A percentile compares a stretch with the other conserved stretches of the same genome.
Conservation (phyloP, 2,329 filamentous ascomycete species). For the Xylaria sp. region DNA sequence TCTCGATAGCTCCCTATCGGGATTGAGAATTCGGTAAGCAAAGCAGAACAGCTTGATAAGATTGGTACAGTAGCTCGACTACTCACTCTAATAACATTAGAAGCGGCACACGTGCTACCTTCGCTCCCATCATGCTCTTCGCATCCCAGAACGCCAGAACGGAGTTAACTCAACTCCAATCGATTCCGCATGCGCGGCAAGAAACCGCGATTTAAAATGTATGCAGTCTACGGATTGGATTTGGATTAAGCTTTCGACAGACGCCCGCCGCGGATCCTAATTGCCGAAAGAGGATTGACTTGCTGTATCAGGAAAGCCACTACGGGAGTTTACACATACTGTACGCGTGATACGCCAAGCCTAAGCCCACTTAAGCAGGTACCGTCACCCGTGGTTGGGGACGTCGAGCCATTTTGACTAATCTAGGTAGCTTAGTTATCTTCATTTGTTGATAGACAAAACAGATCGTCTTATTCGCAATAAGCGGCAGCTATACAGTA, state of each 20-base stretch:
- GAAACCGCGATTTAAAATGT: neutral
- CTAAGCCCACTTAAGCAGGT: slow-evolving; percentile 11
- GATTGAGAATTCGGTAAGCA: neutral
- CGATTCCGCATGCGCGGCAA: slow-evolving; percentile 3
- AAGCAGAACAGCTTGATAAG: neutral
- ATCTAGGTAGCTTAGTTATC: too few relatives aligned
- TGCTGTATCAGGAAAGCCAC: slow-evolving; percentile 7
- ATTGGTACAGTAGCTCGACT: neutral
- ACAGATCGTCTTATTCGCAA: too few relatives aligned
- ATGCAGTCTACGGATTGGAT: neutral
- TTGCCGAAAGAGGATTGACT: neutral
- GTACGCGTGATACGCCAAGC: neutral
- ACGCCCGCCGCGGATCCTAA: neutral
- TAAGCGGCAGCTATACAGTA: too few relatives aligned
- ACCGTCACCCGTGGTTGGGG: neutral
- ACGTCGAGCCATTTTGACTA: too few relatives aligned
- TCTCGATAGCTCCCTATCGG: neutral
- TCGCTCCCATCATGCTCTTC: slow-evolving; percentile 1
- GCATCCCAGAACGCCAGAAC: neutral
- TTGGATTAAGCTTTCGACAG: neutral
- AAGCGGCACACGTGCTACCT: neutral
- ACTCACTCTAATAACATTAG: neutral
- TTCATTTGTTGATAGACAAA: too few relatives aligned
- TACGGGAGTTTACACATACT: neutral
- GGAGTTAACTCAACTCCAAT: neutral